These are phyloP conservation scores for Kalmusia sp. DNA, from an alignment of 2,329 filamentous ascomycete species.

Conservation along the genomic window DNA sequence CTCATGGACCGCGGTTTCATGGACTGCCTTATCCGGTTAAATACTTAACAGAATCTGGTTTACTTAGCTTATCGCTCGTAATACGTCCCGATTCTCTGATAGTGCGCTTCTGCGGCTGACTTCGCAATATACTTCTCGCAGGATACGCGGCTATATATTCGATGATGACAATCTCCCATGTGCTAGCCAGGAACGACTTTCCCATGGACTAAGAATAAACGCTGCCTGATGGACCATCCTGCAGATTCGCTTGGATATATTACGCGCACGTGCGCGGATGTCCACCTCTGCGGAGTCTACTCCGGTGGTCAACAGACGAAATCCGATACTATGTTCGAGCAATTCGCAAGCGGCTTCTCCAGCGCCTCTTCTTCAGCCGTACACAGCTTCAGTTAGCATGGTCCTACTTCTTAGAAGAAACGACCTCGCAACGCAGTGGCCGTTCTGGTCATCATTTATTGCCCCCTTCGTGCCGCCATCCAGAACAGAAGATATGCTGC, in stretches of 20 bases:
- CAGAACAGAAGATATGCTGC: constrained; percentile 14
- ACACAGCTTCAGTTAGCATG: no score
- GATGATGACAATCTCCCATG: constrained; percentile 15
- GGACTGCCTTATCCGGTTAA: constrained; percentile 38
- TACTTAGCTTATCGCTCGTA: neutral
- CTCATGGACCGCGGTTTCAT: neutral
- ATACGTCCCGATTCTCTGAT: neutral
- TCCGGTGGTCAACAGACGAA: neutral
- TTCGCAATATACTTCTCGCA: constrained; percentile 17
- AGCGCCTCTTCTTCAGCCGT: no score
- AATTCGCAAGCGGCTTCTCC: neutral
- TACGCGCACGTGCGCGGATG: neutral
- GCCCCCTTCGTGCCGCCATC: constrained; percentile 12
- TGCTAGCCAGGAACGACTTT: constrained; percentile 11
- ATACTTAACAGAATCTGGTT: constrained; percentile 13
- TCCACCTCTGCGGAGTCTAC: constrained; percentile 4
- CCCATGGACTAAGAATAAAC: neutral
- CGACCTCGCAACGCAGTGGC: neutral
- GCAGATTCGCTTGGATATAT: constrained; percentile 7
- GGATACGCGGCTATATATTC: constrained; percentile 32
- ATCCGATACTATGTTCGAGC: no score
- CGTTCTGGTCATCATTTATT: constrained; percentile 5
- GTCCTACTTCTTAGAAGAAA: no score
- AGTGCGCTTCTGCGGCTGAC: constrained; percentile 28
- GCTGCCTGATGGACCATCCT: neutral